Evolutionary conservation across 495 filamentous ascomycete species (phyloP).

Genomic region (Letharia columbiana): DNA sequence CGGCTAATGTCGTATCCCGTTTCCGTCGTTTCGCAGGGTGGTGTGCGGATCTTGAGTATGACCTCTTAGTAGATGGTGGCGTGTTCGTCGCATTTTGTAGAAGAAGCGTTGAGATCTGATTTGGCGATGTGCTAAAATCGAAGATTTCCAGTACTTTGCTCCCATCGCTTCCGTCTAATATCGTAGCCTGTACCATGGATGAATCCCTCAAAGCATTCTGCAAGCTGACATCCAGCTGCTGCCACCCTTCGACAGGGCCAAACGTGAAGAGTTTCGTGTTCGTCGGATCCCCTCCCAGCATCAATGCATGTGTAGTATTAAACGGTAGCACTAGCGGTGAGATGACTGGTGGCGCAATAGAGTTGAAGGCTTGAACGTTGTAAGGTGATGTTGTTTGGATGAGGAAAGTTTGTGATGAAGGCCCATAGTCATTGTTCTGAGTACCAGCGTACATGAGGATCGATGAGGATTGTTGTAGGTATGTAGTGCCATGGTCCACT

Average conservation of each 20-base stretch:
- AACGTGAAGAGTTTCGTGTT: constrained; percentile 66
- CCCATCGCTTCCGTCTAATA: constrained; percentile 64
- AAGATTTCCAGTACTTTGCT: constrained; percentile 79
- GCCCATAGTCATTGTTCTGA: constrained; percentile 42
- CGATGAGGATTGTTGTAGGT: constrained; percentile 56
- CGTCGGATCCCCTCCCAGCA: constrained; percentile 63
- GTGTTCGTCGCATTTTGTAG: constrained; percentile 44
- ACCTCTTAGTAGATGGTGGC: constrained; percentile 24
- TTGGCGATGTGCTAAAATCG: constrained; percentile 68
- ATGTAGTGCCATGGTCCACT: constrained; percentile 65
- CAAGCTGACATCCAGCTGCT: constrained; percentile 51
- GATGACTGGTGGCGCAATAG: constrained; percentile 51
- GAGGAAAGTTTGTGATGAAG: constrained; percentile 68
- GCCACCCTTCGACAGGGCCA: constrained; percentile 50
- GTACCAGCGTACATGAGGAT: constrained; percentile 79
- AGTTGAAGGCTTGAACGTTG: constrained; percentile 41
- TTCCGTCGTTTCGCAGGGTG: constrained; percentile 34
- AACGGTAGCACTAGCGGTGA: constrained; percentile 69
- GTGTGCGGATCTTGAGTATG: constrained; percentile 21
- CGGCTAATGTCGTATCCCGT: constrained; percentile 41
- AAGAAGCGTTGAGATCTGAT: constrained; percentile 58
- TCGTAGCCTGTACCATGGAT: constrained; percentile 49
- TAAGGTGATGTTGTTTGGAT: constrained; percentile 56
- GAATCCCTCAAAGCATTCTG: constrained; percentile 40
- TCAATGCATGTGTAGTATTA: constrained; percentile 59